These are phyloP conservation scores for Plectosphaerella sp. DNA, from an alignment of 2,329 filamentous ascomycete species.

Conservation along the genomic window DNA sequence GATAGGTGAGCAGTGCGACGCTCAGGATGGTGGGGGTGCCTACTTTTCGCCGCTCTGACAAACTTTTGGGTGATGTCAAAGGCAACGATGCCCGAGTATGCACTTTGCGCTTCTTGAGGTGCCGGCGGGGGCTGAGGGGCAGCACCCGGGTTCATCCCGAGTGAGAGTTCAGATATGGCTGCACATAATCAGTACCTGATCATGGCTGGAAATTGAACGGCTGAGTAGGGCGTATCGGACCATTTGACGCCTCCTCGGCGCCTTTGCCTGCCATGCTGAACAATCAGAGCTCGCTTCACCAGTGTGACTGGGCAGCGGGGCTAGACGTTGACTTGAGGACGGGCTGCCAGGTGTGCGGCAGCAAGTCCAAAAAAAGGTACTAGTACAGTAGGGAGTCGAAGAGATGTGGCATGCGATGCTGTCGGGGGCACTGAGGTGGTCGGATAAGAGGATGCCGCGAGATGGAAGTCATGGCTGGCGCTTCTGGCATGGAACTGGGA, in stretches of 20 bases:
- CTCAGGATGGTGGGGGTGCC: slow-evolving; percentile 11
- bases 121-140: slow-evolving; percentile 20
- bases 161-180: slow-evolving; percentile 32
- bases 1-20: slow-evolving; percentile 15
- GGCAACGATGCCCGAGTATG: slow-evolving; percentile 45
- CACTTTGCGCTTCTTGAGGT: slow-evolving; percentile 25
- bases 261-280: background rate
- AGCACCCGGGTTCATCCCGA: slow-evolving; percentile 21
- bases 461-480: background rate
- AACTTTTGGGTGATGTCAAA: slow-evolving; percentile 57
- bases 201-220: background rate
- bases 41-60: slow-evolving; percentile 47
- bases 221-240: background rate
- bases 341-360: no score
- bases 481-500: background rate
- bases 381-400: no score
- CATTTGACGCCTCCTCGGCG: background rate
- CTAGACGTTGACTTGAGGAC: no score
- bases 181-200: background rate
- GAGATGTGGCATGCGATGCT: no score
- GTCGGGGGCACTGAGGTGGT: no score
- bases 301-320: no score
- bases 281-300: background rate
- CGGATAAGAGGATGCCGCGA: background rate
- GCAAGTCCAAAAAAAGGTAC: no score